Percentiles rank a stretch among this genome's conserved stretches.
phyloP scores from a whole-genome alignment of 2,329 filamentous ascomycete species.

The Calonectria leucothoes region DNA sequence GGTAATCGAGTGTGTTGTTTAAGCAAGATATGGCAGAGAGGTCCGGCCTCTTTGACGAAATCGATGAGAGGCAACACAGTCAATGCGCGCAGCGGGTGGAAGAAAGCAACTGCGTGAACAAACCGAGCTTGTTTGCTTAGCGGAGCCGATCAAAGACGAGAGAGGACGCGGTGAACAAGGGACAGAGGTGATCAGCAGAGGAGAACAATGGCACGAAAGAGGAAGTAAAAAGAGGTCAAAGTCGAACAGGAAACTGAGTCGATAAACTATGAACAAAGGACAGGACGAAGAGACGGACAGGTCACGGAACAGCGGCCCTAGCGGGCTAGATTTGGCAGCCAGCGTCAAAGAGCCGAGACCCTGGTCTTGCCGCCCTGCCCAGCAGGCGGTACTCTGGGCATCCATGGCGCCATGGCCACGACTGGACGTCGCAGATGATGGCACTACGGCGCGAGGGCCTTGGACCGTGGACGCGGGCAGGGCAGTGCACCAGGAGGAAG shows the following conservation, averaged over 20 bases:
- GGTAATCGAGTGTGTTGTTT: background rate
- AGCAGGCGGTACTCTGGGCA: constrained; percentile 16
- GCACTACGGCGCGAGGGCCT: constrained; percentile 14
- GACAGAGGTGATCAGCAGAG: background rate
- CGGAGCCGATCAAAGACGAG: background rate
- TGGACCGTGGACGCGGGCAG: constrained; percentile 25
- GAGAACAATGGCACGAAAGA: constrained; percentile 1
- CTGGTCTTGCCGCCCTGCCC: constrained; percentile 15
- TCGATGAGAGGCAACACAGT: constrained; percentile 30
- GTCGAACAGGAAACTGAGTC: constrained; percentile 6
- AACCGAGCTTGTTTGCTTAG: constrained; percentile 31
- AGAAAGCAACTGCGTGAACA: constrained; percentile 23
- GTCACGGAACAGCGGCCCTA: constrained; percentile 28
- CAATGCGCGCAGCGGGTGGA: constrained; percentile 30
- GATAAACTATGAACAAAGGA: constrained; percentile 25
- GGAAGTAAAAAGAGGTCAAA: background rate
- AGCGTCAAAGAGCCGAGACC: constrained; percentile 6
- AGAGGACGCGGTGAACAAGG: background rate
- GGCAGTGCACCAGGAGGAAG: constrained; percentile 27
- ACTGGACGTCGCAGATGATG: constrained; percentile 22
- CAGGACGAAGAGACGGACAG: constrained; percentile 23
- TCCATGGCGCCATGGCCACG: constrained; percentile 19
- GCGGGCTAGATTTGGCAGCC: background rate
- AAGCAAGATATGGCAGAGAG: background rate
- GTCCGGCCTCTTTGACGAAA: background rate